A percentile compares a stretch with the other conserved stretches of the same genome.
phyloP scores from a whole-genome alignment of 768 basidiomycete genomes.

The Tylopilus balloui region DNA sequence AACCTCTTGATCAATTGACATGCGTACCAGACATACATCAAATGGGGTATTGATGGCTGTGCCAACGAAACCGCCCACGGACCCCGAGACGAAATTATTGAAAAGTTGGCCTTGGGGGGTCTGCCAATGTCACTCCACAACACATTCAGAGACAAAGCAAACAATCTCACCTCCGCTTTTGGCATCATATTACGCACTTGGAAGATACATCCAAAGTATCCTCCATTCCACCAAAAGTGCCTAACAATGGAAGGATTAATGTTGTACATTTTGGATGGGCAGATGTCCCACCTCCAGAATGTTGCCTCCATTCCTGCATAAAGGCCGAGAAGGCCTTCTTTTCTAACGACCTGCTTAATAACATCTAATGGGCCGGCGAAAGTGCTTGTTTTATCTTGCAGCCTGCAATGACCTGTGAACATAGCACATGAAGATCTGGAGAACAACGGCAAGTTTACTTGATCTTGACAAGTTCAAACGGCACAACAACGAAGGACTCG shows the following conservation, averaged over 20 bases:
- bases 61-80: constrained; percentile 85
- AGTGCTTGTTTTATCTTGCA: constrained; percentile 90
- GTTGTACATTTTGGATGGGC: not conserved
- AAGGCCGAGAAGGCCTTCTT: constrained; percentile 78
- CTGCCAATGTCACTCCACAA: constrained; percentile 32
- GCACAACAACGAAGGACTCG: constrained; percentile 92
- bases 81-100: constrained; percentile 92
- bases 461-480: constrained; percentile 94
- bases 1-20: not conserved
- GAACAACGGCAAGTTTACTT: constrained; percentile 41
- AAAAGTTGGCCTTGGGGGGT: constrained; percentile 63
- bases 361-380: constrained; percentile 93
- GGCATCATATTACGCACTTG: constrained; percentile 78
- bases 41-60: constrained; percentile 90
- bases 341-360: constrained; percentile 69
- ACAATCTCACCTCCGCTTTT: constrained; percentile 67
- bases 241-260: constrained; percentile 33
- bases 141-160: not conserved
- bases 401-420: constrained; percentile 35
- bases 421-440: not conserved
- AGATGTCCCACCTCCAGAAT: constrained; percentile 74
- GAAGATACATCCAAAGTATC: constrained; percentile 92
- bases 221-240: constrained; percentile 90
- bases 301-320: constrained; percentile 97
- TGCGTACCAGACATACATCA: constrained; percentile 35